Evolutionary conservation across 1,284 basidiomycete species (phyloP).

Genomic region (Pseudozyma flocculosa): DNA sequence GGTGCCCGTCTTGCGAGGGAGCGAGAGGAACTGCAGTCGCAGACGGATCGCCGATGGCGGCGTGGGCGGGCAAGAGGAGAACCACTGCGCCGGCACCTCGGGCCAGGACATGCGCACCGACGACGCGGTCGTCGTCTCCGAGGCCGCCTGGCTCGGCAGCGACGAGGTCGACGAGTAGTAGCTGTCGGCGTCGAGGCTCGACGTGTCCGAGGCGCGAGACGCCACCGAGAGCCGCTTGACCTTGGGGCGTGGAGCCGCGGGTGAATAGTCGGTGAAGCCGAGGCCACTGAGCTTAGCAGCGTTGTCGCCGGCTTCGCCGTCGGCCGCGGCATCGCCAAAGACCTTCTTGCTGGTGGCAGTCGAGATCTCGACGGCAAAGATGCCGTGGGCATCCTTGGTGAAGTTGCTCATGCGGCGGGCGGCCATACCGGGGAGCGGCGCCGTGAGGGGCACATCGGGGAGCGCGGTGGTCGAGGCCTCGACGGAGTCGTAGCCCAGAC

Average conservation of each 20-base stretch:
- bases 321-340: not conserved
- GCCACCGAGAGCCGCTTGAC: slow-evolving; percentile 13
- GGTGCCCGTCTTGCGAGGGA: slow-evolving; percentile 8
- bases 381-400: slow-evolving; percentile 4
- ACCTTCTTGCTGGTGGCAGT: not conserved
- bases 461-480: slow-evolving; percentile 1
- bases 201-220: slow-evolving; percentile 10
- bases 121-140: not conserved
- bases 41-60: slow-evolving; percentile 26
- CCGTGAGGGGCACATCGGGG: slow-evolving; percentile 1
- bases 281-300: slow-evolving; percentile 10
- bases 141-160: not conserved
- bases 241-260: slow-evolving; percentile 7
- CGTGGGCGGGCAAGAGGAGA: slow-evolving; percentile 22
- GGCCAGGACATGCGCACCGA: slow-evolving; percentile 10
- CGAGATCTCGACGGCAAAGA: slow-evolving; percentile 1
- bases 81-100: slow-evolving; percentile 10
- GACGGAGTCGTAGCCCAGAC: slow-evolving; percentile 3
- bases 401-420: slow-evolving; percentile 15
- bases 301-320: slow-evolving; percentile 1
- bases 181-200: slow-evolving; percentile 6
- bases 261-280: slow-evolving; percentile 9
- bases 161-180: slow-evolving; percentile 11
- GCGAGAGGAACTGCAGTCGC: slow-evolving; percentile 15
- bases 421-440: not conserved